Evolutionary conservation across 225 moss, liverwort and hornwort species (phyloP), one percentile per base, ranked within the genome.

Genomic region (Ulota crispa): DNA sequence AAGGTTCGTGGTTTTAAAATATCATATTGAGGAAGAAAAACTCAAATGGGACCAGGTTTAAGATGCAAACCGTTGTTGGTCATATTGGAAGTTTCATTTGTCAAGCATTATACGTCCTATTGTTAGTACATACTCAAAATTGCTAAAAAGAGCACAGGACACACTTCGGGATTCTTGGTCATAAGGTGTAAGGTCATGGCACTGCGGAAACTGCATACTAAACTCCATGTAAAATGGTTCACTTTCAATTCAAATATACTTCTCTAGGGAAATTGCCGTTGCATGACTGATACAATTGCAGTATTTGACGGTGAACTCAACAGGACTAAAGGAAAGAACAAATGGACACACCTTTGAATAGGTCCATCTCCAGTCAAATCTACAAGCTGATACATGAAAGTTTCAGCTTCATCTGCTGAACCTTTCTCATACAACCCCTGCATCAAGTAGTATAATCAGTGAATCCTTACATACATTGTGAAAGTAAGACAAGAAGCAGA

Each of bases 371-470:
- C 99, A 37, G 78, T 89, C 86, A 94, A 89, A 83, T 96, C 94
- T 85, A 96, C 59, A 12, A 99, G 91, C 78, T 94, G 93, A 83
- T 89, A 99, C 89, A 90, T 92, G 65, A 94, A 96, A 19, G 77
- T 85, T 82, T 96, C 96, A 31, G 87, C 63, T 85, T 99, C 99
- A 78, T 86, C 86, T 12, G 96, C 81, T 80, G 92, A 85, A 59
- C 96, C 99, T 85, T 96, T 96, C 83, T 99, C 99, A 72, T 92
- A 96, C 56, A 83, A 83, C 37, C 93, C 96, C 96, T 96, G 86
- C 60, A 77, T 75, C 18, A 78, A 71, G 57, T 64, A 50, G 27
- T 52, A 36, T 30, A 30, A 64, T 74, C 72, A 68, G 54, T 13
- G 34, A 23, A 23, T 61, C 19, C 64, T 26, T 59, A 30, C 31